Evolutionary conservation across 2,329 filamentous ascomycete genomes (phyloP).

Genomic region (Neofusicoccum ribis): DNA sequence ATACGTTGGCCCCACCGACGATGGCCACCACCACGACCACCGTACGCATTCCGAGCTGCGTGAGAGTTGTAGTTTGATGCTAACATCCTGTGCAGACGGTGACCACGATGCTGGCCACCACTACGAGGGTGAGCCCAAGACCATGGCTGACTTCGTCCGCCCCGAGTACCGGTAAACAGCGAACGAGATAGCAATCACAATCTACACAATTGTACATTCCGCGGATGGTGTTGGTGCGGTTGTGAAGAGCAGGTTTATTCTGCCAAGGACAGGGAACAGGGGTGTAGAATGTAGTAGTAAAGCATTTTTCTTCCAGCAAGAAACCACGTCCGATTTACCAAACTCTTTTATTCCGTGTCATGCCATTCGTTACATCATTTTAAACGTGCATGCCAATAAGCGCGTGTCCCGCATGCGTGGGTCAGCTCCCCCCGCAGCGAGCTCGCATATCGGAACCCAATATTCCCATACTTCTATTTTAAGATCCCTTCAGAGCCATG

Average conservation of each 20-base stretch:
- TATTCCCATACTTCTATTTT: slow-evolving; percentile 22
- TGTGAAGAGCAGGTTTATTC: slow-evolving; percentile 9
- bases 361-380: neutral
- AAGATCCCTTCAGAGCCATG: slow-evolving; percentile 73
- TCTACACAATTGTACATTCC: slow-evolving; percentile 12
- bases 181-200: neutral
- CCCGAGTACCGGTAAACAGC: slow-evolving; percentile 79
- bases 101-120: slow-evolving; percentile 52
- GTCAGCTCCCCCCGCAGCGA: neutral
- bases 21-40: slow-evolving; percentile 58
- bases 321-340: neutral
- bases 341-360: neutral
- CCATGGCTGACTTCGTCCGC: slow-evolving; percentile 93
- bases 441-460: neutral
- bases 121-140: slow-evolving; percentile 81
- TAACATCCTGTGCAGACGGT: slow-evolving; percentile 18
- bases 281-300: slow-evolving; percentile 17
- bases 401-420: neutral
- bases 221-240: slow-evolving; percentile 6
- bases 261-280: slow-evolving; percentile 2
- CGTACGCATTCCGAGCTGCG: slow-evolving; percentile 20
- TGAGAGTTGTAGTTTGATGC: neutral
- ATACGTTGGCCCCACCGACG: slow-evolving; percentile 82
- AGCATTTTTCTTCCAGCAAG: slow-evolving; percentile 5
- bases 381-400: neutral